Conservation (phyloP, 192 early-diverging fungal genomes). For the Martensiomyces pterosporus region DNA sequence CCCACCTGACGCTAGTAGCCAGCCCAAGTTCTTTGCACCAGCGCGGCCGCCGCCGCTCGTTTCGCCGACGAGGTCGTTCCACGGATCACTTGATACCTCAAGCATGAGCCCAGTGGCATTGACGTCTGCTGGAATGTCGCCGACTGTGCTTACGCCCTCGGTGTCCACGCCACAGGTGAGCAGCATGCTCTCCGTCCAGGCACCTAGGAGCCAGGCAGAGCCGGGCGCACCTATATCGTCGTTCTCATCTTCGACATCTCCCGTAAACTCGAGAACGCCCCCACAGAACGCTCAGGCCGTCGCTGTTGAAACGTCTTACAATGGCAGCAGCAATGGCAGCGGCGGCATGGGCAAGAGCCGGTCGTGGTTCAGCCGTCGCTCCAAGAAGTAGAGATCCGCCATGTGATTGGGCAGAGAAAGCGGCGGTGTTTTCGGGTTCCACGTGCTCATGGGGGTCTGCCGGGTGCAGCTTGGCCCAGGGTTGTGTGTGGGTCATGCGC, state of each 20-base stretch:
- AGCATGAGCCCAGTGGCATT: conserved; percentile 6
- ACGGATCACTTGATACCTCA: conserved; percentile 6
- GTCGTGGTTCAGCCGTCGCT: conserved; percentile 45
- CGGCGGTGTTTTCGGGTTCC: not conserved
- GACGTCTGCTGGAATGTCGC: conserved; percentile 1
- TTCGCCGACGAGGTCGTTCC: conserved; percentile 27
- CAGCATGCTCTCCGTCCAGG: conserved; percentile 1
- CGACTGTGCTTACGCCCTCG: conserved; percentile 12
- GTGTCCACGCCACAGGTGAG: conserved; percentile 3
- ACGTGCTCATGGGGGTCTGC: too few relatives aligned
- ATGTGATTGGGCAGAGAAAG: not conserved
- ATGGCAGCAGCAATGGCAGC: not conserved
- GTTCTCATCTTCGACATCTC: not conserved
- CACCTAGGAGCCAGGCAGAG: too few relatives aligned
- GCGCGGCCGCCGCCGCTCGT: conserved; percentile 42
- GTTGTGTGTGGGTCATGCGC: too few relatives aligned
- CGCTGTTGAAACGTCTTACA: not conserved
- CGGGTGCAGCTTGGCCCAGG: too few relatives aligned
- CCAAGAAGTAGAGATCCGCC: conserved; percentile 15
- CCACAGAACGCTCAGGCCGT: too few relatives aligned
- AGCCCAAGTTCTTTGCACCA: conserved; percentile 21
- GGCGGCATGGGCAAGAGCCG: conserved; percentile 14
- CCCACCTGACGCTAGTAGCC: not conserved
- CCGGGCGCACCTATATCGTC: not conserved
- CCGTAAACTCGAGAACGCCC: too few relatives aligned